These are phyloP conservation scores for Penicillium robsamsonii DNA, from an alignment of 495 filamentous ascomycete genomes.

Conservation along the genomic window DNA sequence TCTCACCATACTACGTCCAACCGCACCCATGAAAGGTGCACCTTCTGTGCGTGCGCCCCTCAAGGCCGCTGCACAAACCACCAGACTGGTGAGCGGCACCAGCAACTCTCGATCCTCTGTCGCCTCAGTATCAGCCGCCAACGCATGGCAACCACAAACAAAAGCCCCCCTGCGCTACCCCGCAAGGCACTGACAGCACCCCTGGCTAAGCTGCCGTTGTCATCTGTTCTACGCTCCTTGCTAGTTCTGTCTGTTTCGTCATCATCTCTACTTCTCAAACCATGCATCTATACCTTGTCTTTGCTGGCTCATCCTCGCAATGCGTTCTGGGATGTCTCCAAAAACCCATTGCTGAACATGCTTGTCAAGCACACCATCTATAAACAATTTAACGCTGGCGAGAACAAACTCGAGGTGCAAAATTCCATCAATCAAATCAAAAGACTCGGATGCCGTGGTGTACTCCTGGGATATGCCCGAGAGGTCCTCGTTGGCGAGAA, in stretches of 20 bases:
- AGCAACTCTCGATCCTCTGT: slow-evolving; percentile 39
- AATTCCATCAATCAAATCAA: slow-evolving; percentile 44
- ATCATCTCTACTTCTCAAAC: slow-evolving; percentile 66
- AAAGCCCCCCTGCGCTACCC: slow-evolving; percentile 15
- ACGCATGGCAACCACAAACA: slow-evolving; percentile 24
- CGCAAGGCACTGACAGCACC: slow-evolving; percentile 42
- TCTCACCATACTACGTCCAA: not conserved
- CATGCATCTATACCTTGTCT: slow-evolving; percentile 67
- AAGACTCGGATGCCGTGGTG: slow-evolving; percentile 44
- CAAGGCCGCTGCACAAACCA: slow-evolving; percentile 17
- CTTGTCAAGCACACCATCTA: slow-evolving; percentile 50
- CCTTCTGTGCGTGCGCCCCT: slow-evolving; percentile 32
- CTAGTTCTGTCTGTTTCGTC: slow-evolving; percentile 78
- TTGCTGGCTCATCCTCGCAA: slow-evolving; percentile 67
- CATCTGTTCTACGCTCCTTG: slow-evolving; percentile 72
- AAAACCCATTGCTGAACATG: slow-evolving; percentile 44
- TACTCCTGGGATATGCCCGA: slow-evolving; percentile 49
- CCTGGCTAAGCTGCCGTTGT: slow-evolving; percentile 70
- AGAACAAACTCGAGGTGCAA: slow-evolving; percentile 48
- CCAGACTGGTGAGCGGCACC: slow-evolving; percentile 39
- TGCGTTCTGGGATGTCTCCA: slow-evolving; percentile 46
- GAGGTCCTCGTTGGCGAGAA: slow-evolving; percentile 45
- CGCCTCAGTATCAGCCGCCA: slow-evolving; percentile 31
- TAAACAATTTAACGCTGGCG: slow-evolving; percentile 52
- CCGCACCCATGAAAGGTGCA: slow-evolving; percentile 33